These are phyloP conservation scores for Hylodesmum podocarpum DNA, from an alignment of 306 rosid genomes.

Conservation along the genomic window DNA sequence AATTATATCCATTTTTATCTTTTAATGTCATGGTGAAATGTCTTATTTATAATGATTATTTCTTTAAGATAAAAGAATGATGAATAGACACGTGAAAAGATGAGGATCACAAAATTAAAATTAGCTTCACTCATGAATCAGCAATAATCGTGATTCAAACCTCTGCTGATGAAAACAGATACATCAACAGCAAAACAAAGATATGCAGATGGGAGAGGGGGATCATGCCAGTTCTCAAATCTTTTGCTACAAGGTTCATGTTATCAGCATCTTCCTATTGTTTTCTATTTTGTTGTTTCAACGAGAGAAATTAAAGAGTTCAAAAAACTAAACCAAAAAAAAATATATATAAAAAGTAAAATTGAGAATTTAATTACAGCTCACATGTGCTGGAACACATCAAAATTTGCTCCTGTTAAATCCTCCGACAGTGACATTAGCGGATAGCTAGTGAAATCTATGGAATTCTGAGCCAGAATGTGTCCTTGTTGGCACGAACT, in stretches of 20 bases:
- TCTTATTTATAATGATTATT: not conserved
- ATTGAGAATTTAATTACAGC: constrained; percentile 38
- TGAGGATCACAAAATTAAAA: constrained; percentile 39
- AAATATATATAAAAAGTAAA: too few relatives aligned
- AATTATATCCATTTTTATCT: too few relatives aligned
- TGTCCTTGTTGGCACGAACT: constrained; percentile 49
- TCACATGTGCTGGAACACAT: constrained; percentile 70
- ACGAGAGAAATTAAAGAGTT: not conserved
- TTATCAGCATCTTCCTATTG: constrained; percentile 60
- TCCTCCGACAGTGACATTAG: constrained; percentile 76
- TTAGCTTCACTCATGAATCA: constrained; percentile 48
- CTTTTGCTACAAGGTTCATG: constrained; percentile 41
- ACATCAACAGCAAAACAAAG: constrained; percentile 33
- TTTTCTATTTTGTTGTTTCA: constrained; percentile 18
- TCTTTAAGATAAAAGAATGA: not conserved
- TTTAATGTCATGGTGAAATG: not conserved
- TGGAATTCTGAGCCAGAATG: constrained; percentile 42
- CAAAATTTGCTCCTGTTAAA: constrained; percentile 66
- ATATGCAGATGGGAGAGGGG: not conserved
- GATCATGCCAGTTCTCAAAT: constrained; percentile 32
- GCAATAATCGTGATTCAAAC: constrained; percentile 42
- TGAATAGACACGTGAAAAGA: constrained; percentile 34
- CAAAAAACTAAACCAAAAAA: not conserved
- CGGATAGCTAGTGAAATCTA: constrained; percentile 68
- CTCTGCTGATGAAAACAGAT: constrained; percentile 39